Evolutionary conservation across 345 rosid species (phyloP), one percentile per base, ranked within the genome.

Genomic region (Noccaea caerulescens): DNA sequence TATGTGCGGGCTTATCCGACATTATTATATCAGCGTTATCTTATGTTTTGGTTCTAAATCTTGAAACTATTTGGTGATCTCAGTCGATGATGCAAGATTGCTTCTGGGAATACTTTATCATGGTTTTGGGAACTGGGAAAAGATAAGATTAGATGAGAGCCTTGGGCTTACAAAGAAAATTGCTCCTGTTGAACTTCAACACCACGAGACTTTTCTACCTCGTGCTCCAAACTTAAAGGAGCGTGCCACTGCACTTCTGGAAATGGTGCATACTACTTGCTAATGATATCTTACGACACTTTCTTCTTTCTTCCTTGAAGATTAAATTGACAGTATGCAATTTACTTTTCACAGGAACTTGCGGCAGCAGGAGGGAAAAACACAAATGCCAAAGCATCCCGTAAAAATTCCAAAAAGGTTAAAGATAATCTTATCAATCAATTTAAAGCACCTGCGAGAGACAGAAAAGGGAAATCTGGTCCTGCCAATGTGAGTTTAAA

Each of bases 71-170:
- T 36, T 71, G 62, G 32, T 61, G 44, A 64, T 63, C 27, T 66
- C 76, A 95, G 99, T 88, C 62, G 99, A 95, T 78, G 99, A 95
- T 88, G 96, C 99, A 38, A 88, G 98, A 85, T 79, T 95, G 84
- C 99, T 95, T 72, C 80, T 95, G 81, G 99, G 99, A 76, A 77
- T 92, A 65, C 79, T 86, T 62, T 84, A 84, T 80, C 87, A 95
- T 84, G 99, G 99, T 58, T 95, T 95, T 77, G 96, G 99, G 25
- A 94, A 86, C 77, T 94, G 99, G 99, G 99, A 95, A 80, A 89
- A 85, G 80, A 89, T 95, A 73, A 81, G 99, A 79, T 79, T 90
- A 85, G 98, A 92, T 80, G 98, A 86, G 61, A 81, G 85, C 73
- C 96, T 95, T 68, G 93, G 99, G 62, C 98, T 95, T 70, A 72